phyloP scores from a whole-genome alignment of 2,329 filamentous ascomycete genomes.

The Reticulascus tulasneorum region DNA sequence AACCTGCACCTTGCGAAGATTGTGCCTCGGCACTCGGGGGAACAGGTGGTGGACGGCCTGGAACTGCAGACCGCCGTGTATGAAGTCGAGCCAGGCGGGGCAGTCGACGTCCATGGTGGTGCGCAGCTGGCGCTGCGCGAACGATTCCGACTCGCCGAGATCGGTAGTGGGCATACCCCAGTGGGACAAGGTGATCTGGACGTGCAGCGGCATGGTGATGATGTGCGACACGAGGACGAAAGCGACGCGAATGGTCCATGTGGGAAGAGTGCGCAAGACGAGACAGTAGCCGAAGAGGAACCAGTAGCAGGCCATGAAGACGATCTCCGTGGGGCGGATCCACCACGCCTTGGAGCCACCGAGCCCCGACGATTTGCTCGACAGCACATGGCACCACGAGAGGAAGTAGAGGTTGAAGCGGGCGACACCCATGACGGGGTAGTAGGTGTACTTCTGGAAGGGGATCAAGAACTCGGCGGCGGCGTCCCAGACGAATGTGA shows the following conservation, averaged over 20 bases:
- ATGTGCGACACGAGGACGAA: conserved; percentile 64
- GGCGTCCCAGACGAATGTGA: conserved; percentile 59
- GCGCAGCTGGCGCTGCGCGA: conserved; percentile 64
- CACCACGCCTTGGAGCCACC: conserved; percentile 58
- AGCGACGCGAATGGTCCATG: conserved; percentile 50
- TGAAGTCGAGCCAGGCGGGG: conserved; percentile 66
- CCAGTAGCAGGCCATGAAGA: conserved; percentile 62
- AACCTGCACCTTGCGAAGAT: conserved; percentile 56
- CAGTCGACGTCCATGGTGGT: conserved; percentile 74
- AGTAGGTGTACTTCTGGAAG: conserved; percentile 65
- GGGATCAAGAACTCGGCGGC: conserved; percentile 55
- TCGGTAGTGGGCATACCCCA: conserved; percentile 69
- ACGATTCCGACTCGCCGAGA: conserved; percentile 61
- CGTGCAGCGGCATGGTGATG: conserved; percentile 63
- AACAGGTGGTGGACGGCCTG: conserved; percentile 69
- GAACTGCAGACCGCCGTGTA: conserved; percentile 70
- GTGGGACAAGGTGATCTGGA: conserved; percentile 69
- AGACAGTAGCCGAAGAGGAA: conserved; percentile 64
- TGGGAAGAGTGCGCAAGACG: conserved; percentile 56
- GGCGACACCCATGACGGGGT: conserved; percentile 62
- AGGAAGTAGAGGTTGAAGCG: conserved; percentile 71
- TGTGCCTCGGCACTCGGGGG: conserved; percentile 65
- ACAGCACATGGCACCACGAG: conserved; percentile 62
- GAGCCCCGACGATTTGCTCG: conserved; percentile 49
- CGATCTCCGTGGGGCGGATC: conserved; percentile 63